Percentiles rank a stretch among this genome's conserved stretches.
Conservation (phyloP, 208 protist species). For the Trichomonas vaginalis region DNA sequence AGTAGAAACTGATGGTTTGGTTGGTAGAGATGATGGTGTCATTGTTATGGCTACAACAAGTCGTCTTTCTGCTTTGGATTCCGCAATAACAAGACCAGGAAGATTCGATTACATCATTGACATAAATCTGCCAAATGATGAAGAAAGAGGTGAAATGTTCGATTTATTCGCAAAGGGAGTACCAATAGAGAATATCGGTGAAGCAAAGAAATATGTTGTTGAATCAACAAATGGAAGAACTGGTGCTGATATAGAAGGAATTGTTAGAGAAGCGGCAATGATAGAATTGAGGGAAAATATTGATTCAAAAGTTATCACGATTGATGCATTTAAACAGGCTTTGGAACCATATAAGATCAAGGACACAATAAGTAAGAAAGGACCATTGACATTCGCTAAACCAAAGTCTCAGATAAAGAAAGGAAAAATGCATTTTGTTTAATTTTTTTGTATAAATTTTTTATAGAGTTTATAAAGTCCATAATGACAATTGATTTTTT, state of each 20-base stretch:
- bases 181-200: background rate
- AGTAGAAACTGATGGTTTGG: background rate
- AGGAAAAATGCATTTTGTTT: background rate
- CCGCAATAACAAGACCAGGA: background rate
- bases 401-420: background rate
- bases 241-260: background rate
- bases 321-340: background rate
- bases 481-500: no score
- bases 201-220: background rate
- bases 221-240: background rate
- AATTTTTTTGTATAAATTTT: no score
- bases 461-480: no score
- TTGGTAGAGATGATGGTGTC: background rate
- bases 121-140: background rate
- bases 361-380: background rate
- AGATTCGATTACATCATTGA: constrained; percentile 11
- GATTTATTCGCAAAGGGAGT: background rate
- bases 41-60: background rate
- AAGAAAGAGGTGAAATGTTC: background rate
- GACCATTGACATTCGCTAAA: background rate
- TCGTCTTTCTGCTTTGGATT: background rate
- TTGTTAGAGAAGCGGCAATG: constrained; percentile 1
- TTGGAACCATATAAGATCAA: background rate
- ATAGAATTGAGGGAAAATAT: background rate
- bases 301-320: background rate